Evolutionary conservation across 257 asterid species (phyloP).

Genomic region (Nicotiana paniculata): DNA sequence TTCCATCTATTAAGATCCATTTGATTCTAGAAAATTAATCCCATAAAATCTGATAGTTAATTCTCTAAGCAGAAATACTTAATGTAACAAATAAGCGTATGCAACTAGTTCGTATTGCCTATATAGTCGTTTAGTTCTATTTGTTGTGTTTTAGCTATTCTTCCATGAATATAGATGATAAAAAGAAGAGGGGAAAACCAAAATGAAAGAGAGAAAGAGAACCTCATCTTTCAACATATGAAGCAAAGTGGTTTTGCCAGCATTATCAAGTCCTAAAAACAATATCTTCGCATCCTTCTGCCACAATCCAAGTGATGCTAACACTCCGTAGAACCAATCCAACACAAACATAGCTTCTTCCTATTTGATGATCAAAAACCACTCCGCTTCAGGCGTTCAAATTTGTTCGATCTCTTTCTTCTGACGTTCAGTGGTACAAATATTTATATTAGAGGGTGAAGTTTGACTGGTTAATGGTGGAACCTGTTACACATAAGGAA

Average conservation of each 20-base stretch:
- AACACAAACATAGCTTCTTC: slow-evolving; percentile 28
- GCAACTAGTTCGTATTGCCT: not conserved
- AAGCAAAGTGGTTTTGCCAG: slow-evolving; percentile 53
- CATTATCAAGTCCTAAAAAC: slow-evolving; percentile 49
- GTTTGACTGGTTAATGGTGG: slow-evolving; percentile 4
- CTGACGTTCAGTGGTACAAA: not conserved
- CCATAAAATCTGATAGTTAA: not conserved
- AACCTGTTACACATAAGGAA: not conserved
- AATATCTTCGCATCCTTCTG: slow-evolving; percentile 47
- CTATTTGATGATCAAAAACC: too few species aligned
- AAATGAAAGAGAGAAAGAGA: not conserved
- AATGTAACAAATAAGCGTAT: not conserved
- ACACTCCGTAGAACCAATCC: slow-evolving; percentile 44
- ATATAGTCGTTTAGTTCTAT: not conserved
- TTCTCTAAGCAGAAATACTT: not conserved
- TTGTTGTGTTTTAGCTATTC: not conserved
- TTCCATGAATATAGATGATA: not conserved
- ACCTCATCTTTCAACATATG: slow-evolving; percentile 50
- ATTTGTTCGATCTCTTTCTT: not conserved
- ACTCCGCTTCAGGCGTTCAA: not conserved
- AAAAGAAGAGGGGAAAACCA: not conserved
- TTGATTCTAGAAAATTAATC: not conserved
- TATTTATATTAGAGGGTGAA: not conserved
- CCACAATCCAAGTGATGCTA: slow-evolving; percentile 32
- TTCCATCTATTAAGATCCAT: not conserved